These are phyloP conservation scores for Strobilomyces dryophilus DNA, from an alignment of 768 basidiomycete species.

Conservation along the genomic window DNA sequence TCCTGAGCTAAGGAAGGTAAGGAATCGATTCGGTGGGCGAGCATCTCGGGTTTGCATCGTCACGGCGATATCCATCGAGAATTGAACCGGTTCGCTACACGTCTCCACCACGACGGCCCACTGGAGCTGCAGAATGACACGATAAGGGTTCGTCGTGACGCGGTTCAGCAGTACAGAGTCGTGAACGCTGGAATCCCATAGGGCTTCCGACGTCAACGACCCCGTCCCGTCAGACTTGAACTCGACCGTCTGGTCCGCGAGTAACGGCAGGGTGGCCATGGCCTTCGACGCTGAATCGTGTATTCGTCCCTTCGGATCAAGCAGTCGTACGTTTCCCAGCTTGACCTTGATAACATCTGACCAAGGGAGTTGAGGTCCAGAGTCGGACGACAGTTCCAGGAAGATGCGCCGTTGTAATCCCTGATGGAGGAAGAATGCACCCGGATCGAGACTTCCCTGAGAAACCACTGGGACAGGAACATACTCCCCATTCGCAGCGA, in stretches of 20 bases:
- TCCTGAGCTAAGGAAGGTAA: conserved; percentile 71
- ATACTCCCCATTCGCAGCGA: conserved; percentile 82
- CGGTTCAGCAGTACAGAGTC: conserved; percentile 82
- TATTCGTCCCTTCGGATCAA: conserved; percentile 78
- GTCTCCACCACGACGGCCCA: conserved; percentile 82
- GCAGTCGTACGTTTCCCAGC: conserved; percentile 77
- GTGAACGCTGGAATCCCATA: conserved; percentile 95
- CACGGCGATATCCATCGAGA: conserved; percentile 83
- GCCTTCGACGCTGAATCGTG: conserved; percentile 74
- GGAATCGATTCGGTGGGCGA: conserved; percentile 72
- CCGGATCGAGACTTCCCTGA: conserved; percentile 70
- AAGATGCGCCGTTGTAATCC: conserved; percentile 84
- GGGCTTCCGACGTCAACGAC: conserved; percentile 57
- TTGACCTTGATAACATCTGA: conserved; percentile 69
- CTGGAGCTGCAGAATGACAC: conserved; percentile 71
- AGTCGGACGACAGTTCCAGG: conserved; percentile 78
- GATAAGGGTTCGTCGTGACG: conserved; percentile 73
- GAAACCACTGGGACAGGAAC: conserved; percentile 78
- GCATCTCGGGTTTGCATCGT: conserved; percentile 83
- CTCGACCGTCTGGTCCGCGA: conserved; percentile 67
- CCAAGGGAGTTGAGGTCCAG: conserved; percentile 90
- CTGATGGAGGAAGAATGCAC: conserved; percentile 86
- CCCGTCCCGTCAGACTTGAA: conserved; percentile 86
- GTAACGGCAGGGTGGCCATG: conserved; percentile 67
- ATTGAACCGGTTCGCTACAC: conserved; percentile 82